Base-by-base conservation (phyloP, 202 grass and related monocot species). In the Dendrocalamus latiflorus region DNA sequence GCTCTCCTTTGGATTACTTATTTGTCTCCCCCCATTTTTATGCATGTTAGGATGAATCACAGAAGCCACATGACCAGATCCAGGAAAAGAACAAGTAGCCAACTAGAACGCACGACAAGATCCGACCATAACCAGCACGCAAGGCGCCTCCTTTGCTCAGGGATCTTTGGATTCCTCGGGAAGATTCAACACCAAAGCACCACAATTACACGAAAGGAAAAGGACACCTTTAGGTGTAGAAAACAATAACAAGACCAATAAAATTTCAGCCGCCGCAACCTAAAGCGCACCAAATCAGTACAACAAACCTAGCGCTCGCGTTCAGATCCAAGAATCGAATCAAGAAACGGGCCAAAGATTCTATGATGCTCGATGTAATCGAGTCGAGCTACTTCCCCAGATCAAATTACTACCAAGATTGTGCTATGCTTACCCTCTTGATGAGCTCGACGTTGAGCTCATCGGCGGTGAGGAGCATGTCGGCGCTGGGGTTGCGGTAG, bases 401-500 rank as follows among this genome's bases (percentile, higher is more conserved):
- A 89, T 69, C 57, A 74, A 30, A 70, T 63, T 43, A 36, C 0
- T 16, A 36, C 0, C 14, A 77, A 28, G 81, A 38, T 51, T 33
- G 65, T 59, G 4, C 0, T 75, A 14, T 9, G 33, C 58, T 64
- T 65, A 98, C 96, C 89, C 86, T 95, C 78, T 88, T 87, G 88
- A 99, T 90, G 87, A 99, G 81, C 62, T 94, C 96, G 44, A 92
- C 89, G 80, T 96, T 92, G 77, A 99, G 91, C 71, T 99, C 91
- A 66, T 86, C 82, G 74, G 87, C 83, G 34, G 74, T 89, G 73
- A 99, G 96, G 47, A 94, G 96, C 96, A 99, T 99, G 90, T 99
- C 96, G 80, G 96, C 96, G 89, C 96, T 99, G 64, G 96, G 96
- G 83, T 99, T 95, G 62, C 96, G 87, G 77, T 95, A 99, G 87